Evolutionary conservation across 73 alveolate species (phyloP).

Genomic region (Paraurostyla sp.): DNA sequence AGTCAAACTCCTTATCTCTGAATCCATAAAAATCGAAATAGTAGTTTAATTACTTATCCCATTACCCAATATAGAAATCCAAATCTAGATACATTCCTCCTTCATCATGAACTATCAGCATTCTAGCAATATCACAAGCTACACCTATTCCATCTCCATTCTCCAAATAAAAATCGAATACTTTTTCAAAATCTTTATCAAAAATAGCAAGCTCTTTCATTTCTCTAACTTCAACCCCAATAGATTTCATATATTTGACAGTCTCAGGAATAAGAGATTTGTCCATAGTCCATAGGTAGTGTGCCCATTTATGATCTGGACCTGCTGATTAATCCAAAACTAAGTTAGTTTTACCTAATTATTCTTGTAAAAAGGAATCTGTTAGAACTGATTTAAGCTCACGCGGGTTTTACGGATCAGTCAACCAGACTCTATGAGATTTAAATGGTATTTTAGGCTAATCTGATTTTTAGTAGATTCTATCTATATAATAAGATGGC

Average conservation of each 20-base stretch:
- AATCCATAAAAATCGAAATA: conserved; percentile 12
- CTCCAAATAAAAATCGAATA: background rate
- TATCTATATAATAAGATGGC: background rate
- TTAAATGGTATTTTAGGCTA: background rate
- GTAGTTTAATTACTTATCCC: background rate
- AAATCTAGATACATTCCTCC: conserved; percentile 31
- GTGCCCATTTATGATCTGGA: background rate
- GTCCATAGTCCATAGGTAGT: background rate
- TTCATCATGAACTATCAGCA: background rate
- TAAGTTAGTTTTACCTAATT: background rate
- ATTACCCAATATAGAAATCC: background rate
- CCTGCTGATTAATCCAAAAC: background rate
- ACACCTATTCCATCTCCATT: background rate
- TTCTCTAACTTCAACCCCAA: conserved; percentile 11
- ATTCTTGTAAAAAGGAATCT: background rate
- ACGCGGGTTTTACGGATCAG: background rate
- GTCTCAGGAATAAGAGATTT: conserved; percentile 23
- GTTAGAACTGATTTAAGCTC: background rate
- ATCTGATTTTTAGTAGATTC: background rate
- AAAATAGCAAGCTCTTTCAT: background rate
- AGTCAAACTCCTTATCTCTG: background rate
- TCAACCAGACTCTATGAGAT: conserved; percentile 26
- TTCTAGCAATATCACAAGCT: conserved; percentile 35
- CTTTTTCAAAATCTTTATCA: background rate
- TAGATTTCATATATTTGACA: background rate